phyloP scores from a whole-genome alignment of 2,329 filamentous ascomycete species.

The Aspergillus chevalieri region DNA sequence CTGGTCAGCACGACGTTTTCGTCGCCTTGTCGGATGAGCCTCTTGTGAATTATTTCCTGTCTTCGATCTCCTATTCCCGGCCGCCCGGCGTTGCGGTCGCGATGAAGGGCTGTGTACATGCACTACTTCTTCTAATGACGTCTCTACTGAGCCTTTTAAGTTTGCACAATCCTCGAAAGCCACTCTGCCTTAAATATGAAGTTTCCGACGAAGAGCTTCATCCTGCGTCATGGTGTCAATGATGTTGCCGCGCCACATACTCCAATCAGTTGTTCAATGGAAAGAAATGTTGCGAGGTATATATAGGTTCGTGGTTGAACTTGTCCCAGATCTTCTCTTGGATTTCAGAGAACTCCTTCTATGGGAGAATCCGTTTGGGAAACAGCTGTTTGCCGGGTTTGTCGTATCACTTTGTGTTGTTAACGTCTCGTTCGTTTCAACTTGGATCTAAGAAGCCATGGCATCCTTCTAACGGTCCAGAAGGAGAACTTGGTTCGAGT shows the following conservation, averaged over 20 bases:
- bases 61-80: constrained; percentile 8
- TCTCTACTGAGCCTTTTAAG: constrained; percentile 4
- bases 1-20: constrained; percentile 17
- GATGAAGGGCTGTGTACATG: constrained; percentile 5
- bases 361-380: constrained; percentile 15
- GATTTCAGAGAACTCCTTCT: constrained; percentile 15
- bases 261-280: constrained; percentile 12
- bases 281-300: constrained; percentile 13
- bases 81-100: constrained; percentile 5
- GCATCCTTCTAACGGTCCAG: constrained; percentile 16
- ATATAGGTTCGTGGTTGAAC: constrained; percentile 9
- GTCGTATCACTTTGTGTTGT: constrained; percentile 18
- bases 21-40: constrained; percentile 4
- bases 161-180: constrained; percentile 12
- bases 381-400: constrained; percentile 12
- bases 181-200: constrained; percentile 11
- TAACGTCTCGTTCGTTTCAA: constrained; percentile 16
- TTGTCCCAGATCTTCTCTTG: constrained; percentile 18
- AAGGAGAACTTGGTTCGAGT: constrained; percentile 14
- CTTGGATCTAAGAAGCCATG: constrained; percentile 15
- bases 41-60: constrained; percentile 4
- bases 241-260: constrained; percentile 7
- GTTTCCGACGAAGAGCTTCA: constrained; percentile 11
- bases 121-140: constrained; percentile 6
- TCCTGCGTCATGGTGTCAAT: not conserved